Conservation (phyloP, 345 rosid genomes). For the Eucalyptus sp. region DNA sequence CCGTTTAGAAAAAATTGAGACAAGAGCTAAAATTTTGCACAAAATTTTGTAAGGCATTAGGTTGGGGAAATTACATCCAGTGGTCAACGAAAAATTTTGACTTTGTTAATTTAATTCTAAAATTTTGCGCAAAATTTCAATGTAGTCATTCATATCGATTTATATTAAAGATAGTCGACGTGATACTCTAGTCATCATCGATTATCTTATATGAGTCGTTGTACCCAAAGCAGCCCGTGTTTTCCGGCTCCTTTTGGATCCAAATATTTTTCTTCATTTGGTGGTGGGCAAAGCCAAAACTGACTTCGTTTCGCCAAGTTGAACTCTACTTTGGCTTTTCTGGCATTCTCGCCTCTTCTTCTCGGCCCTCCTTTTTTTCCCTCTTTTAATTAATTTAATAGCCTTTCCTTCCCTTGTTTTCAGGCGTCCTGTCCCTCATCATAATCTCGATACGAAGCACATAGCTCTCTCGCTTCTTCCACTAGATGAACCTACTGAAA, state of each 20-base stretch:
- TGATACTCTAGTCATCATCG: fast-evolving
- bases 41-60: no score
- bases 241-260: neutral
- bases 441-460: neutral
- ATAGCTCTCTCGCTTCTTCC: neutral
- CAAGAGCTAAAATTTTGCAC: fast-evolving
- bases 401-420: neutral
- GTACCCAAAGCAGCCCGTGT: neutral
- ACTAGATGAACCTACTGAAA: neutral
- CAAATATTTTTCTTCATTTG: neutral
- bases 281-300: neutral
- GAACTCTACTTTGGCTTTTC: neutral
- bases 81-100: neutral
- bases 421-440: neutral
- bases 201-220: fast-evolving
- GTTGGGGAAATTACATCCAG: fast-evolving
- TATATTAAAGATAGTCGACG: fast-evolving
- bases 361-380: neutral
- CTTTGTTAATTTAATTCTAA: no score
- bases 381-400: neutral
- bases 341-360: neutral
- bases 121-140: neutral
- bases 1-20: no score
- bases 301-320: neutral
- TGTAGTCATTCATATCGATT: fast-evolving